These are phyloP conservation scores for Candida pseudoglaebosa DNA, from an alignment of 805 yeast genomes.

Conservation along the genomic window DNA sequence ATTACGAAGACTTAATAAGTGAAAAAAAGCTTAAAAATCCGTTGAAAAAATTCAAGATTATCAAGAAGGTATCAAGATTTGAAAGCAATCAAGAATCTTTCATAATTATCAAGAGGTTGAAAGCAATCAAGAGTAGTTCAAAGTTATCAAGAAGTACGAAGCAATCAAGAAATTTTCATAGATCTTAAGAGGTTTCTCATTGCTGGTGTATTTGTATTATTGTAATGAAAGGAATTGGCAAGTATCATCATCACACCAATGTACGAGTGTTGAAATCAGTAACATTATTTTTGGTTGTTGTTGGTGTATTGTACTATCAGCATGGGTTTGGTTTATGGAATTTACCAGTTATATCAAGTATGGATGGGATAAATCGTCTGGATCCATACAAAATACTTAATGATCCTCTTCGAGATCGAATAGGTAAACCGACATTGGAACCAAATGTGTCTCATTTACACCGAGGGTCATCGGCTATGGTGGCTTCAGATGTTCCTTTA, in stretches of 20 bases:
- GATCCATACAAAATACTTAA: background rate
- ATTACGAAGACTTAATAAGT: no score
- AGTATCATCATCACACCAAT: no score
- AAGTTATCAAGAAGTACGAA: background rate
- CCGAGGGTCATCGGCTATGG: slow-evolving; percentile 51
- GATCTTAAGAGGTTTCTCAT: no score
- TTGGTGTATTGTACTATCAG: background rate
- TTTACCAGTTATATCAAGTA: background rate
- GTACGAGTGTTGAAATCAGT: background rate
- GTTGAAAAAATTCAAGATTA: no score
- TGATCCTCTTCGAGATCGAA: slow-evolving; percentile 17
- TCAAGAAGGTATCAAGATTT: no score
- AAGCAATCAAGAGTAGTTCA: background rate
- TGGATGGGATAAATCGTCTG: background rate
- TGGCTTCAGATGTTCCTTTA: slow-evolving; percentile 58
- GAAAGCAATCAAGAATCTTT: no score
- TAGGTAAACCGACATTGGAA: slow-evolving; percentile 36
- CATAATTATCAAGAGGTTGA: no score
- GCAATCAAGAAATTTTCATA: no score
- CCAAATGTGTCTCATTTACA: slow-evolving; percentile 40
- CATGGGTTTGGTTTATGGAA: background rate
- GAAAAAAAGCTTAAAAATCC: no score
- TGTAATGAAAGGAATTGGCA: background rate
- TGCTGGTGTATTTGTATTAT: no score
- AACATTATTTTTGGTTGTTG: background rate